Conservation (phyloP, 2,329 filamentous ascomycete species). For the Massarina eburnea region DNA sequence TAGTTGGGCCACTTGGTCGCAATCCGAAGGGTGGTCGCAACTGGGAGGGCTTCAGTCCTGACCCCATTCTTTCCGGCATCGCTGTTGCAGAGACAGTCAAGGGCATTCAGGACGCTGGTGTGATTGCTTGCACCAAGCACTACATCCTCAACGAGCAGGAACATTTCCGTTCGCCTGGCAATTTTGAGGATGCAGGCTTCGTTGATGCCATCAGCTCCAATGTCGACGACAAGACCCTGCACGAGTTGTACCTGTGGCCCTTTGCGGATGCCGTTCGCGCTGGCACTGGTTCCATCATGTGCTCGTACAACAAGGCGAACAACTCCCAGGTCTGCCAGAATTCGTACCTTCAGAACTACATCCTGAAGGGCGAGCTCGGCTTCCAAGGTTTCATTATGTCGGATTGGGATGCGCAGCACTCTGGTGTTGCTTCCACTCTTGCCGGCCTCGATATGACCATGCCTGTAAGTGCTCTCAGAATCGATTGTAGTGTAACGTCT, state of each 20-base stretch:
- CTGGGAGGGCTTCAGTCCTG: constrained; percentile 61
- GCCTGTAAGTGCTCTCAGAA: constrained; percentile 38
- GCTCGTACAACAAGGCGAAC: constrained; percentile 76
- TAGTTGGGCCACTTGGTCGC: constrained; percentile 72
- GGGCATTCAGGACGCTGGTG: constrained; percentile 79
- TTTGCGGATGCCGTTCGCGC: constrained; percentile 55
- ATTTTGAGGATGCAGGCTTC: constrained; percentile 63
- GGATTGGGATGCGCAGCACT: constrained; percentile 79
- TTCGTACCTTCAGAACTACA: constrained; percentile 70
- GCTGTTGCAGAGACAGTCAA: constrained; percentile 72
- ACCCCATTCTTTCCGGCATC: constrained; percentile 73
- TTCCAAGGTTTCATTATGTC: constrained; percentile 74
- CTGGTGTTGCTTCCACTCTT: constrained; percentile 65
- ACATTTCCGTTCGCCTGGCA: constrained; percentile 65
- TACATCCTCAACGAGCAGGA: constrained; percentile 64
- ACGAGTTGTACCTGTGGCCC: constrained; percentile 65
- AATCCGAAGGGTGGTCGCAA: constrained; percentile 62
- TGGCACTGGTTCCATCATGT: constrained; percentile 56
- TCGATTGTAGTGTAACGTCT: not conserved
- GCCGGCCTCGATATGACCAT: constrained; percentile 86
- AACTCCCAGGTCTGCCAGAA: constrained; percentile 82
- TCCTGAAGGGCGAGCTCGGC: constrained; percentile 77
- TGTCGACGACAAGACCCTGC: constrained; percentile 64
- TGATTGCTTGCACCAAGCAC: constrained; percentile 73
- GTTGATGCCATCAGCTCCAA: constrained; percentile 63